Evolutionary conservation across 1,139 yeast species (phyloP), one percentile per base, ranked within the genome.

Genomic region (Hyphopichia khmerensis): DNA sequence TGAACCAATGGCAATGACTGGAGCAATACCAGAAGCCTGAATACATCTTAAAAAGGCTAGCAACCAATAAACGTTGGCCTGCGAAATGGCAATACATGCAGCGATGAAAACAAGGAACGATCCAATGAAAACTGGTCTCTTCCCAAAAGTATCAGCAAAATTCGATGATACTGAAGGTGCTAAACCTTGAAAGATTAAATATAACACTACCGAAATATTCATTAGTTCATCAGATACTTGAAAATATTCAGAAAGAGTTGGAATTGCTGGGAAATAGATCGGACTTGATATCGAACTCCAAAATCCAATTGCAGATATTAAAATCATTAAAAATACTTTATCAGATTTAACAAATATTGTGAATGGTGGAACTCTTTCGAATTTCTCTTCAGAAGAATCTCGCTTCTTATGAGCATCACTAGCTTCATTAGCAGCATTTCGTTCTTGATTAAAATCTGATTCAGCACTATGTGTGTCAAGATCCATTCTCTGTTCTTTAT

Each of bases 11-110:
- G 76, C 66, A 24, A 69, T 64, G 3, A 65, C 68, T 0, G 76
- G 74, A 1, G 72, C 74, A 17, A 71, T 68, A 1, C 69, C 68
- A 2, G 72, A 66, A 0, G 75, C 74, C 48, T 71, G 76, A 13
- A 69, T 45, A 45, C 74, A 67, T 37, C 77, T 53, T 30, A 70
- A 48, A 4, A 68, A 56, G 1, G 64, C 60, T 36, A 71, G 49
- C 11, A 67, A 51, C 73, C 75, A 69, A 47, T 55, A 69, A 0
- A 52, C 69, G 36, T 64, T 59, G 4, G 67, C 54, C 40, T 58
- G 68, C 1, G 73, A 58, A 8, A 71, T 39, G 1, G 66, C 77
- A n/a, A 69, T 49, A 51, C 72, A 67, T 3, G 68, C 50, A 5
- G 61, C 72, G 14, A 61, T 51, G 44, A 48, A 70, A 6, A 60